Conservation (phyloP, 495 filamentous ascomycete genomes). For the Lineolata rhizophorae region DNA sequence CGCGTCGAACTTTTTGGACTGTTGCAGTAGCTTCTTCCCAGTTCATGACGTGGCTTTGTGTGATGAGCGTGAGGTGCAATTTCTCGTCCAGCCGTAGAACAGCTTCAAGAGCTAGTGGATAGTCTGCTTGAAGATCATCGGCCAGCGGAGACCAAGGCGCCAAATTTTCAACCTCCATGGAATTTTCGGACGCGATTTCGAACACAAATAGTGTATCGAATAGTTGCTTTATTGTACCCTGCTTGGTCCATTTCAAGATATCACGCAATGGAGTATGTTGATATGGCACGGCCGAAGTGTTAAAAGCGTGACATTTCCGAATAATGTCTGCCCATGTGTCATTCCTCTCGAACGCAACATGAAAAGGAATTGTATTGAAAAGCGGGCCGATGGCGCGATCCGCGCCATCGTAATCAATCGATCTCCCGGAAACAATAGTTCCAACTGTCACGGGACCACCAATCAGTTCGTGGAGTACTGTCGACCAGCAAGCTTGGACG, state of each 20-base stretch:
- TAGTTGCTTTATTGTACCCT: no score
- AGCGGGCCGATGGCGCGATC: conserved; percentile 61
- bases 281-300: conserved; percentile 33
- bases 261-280: conserved; percentile 54
- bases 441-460: conserved; percentile 29
- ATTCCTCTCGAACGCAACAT: conserved; percentile 22
- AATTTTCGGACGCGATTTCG: conserved; percentile 29
- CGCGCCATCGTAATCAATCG: conserved; percentile 37
- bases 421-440: conserved; percentile 46
- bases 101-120: conserved; percentile 58
- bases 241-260: conserved; percentile 45
- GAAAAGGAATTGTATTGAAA: conserved; percentile 75
- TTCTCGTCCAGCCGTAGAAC: no score
- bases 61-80: no score
- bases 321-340: conserved; percentile 30
- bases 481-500: conserved; percentile 46
- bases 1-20: no score
- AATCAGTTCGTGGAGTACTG: conserved; percentile 25
- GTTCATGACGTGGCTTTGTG: no score
- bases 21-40: no score
- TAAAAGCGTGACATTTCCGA: conserved; percentile 34
- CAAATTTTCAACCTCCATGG: no score
- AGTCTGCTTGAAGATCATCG: conserved; percentile 30
- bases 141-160: conserved; percentile 37
- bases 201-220: conserved; percentile 83